Evolutionary conservation across 306 rosid species (phyloP).

Genomic region (Gillenia trifoliata): DNA sequence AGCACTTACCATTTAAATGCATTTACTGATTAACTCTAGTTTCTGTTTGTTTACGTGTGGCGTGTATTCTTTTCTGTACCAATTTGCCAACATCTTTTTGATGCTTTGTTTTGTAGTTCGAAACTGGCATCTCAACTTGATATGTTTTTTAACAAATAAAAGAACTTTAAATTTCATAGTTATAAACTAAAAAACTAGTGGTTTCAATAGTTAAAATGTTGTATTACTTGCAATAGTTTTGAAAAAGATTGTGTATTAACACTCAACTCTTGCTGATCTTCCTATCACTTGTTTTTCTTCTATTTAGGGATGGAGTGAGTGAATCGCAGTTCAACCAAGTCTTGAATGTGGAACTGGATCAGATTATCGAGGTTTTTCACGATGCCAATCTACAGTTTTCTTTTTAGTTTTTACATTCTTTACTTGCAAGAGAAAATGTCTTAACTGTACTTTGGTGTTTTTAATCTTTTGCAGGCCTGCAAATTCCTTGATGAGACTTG

Average conservation of each 20-base stretch:
- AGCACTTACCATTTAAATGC: neutral
- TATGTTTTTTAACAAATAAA: neutral
- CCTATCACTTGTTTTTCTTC: neutral
- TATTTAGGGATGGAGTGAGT: slow-evolving; percentile 83
- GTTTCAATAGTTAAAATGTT: neutral
- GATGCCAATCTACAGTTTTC: neutral
- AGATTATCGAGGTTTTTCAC: slow-evolving; percentile 61
- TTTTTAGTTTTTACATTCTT: neutral
- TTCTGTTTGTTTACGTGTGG: too few relatives aligned
- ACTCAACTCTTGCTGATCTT: neutral
- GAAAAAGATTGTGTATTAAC: neutral
- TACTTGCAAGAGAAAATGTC: neutral
- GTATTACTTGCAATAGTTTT: neutral
- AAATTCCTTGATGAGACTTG: slow-evolving; percentile 76
- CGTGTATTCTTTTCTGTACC: neutral
- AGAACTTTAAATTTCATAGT: neutral
- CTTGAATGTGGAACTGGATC: slow-evolving; percentile 66
- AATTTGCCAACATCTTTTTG: neutral
- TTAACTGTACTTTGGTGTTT: neutral
- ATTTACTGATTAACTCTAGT: too few relatives aligned
- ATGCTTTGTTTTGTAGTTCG: neutral
- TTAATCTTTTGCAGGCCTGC: slow-evolving; percentile 45
- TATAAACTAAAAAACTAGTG: neutral
- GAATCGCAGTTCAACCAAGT: slow-evolving; percentile 91
- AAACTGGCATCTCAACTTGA: neutral